Evolutionary conservation across 441 rosid species (phyloP).

Genomic region (Adansonia grandidieri): DNA sequence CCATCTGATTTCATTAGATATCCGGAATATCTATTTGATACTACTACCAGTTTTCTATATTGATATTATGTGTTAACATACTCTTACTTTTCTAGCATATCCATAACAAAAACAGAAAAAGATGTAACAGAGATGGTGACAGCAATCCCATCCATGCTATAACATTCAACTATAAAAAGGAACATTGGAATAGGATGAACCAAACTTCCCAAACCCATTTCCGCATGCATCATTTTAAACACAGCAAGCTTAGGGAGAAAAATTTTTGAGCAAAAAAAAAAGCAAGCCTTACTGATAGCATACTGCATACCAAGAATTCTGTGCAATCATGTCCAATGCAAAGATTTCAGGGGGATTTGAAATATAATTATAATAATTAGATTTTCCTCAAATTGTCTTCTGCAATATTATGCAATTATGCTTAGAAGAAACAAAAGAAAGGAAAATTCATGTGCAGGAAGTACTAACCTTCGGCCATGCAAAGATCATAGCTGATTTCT

Average conservation of each 20-base stretch:
- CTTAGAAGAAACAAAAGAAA: slow-evolving; percentile 1
- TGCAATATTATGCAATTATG: neutral
- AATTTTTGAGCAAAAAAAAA: neutral
- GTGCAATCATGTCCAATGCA: neutral
- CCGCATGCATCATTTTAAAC: neutral
- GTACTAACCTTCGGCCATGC: slow-evolving; percentile 82
- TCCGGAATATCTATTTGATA: neutral
- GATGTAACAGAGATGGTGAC: neutral
- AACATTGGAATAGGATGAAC: neutral
- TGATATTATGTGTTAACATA: neutral
- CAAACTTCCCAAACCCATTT: neutral
- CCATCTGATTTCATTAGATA: slow-evolving; percentile 10
- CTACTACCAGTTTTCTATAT: neutral
- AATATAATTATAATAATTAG: slow-evolving; percentile 4
- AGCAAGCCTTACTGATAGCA: neutral
- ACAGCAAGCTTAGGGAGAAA: neutral
- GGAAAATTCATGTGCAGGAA: slow-evolving; percentile 1
- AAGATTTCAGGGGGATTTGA: neutral
- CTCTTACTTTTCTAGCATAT: neutral
- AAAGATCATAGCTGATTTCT: slow-evolving; percentile 68
- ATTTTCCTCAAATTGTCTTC: neutral
- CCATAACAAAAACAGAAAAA: neutral
- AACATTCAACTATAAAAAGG: slow-evolving; percentile 10
- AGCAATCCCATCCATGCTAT: neutral
- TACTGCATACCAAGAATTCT: neutral